Base-by-base conservation (phyloP, 176 grass and related monocot genomes). In the Hordeum vulgare region DNA sequence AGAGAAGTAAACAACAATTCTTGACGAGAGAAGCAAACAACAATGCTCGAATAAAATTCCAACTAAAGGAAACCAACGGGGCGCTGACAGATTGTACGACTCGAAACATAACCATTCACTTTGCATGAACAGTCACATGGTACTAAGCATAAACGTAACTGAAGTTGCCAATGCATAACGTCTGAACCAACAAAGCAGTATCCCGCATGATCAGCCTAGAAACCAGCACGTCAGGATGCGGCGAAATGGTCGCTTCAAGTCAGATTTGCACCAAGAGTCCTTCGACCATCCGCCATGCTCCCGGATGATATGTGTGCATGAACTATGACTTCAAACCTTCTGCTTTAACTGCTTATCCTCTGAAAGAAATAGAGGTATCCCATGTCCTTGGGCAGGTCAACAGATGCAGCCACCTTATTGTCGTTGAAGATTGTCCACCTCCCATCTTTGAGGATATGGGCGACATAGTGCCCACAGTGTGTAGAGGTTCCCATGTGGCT, bases 401-500 rank as follows among this genome's bases (percentile, higher is more conserved):
- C 93, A 9, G 96, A 99, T 57, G 85, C 87, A 14, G 89, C 96
- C 23, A 96, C 96, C 88, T 96, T 99, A 21, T 78, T 90, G 71
- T 99, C 96, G 13, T 99, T 99, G 65, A 92, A 96, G 37, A 99
- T 99, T 18, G 85, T 84, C 96, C 96, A 99, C 79, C 85, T 94
- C 73, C 91, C 93, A 27, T 99, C 83, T 78, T 96, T 99, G 28
- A 86, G 77, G 7, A 99, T 87, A 85, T 99, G 96, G 5, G 96
- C 93, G 0, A 99, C 96, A 66, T 99, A 99, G 74, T 99, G 96
- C 8, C 96, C 96, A 63, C 93, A 99, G 40, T 99, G 93, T 20
- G 96, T 99, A 15, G 96, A 99, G 4, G 93, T 89, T 11, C 96
- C 96, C 66, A 99, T 99, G 80, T 99, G 96, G 78, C 96, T 99